Conservation (phyloP, 768 basidiomycete species). For the Lactarius akahatsu region DNA sequence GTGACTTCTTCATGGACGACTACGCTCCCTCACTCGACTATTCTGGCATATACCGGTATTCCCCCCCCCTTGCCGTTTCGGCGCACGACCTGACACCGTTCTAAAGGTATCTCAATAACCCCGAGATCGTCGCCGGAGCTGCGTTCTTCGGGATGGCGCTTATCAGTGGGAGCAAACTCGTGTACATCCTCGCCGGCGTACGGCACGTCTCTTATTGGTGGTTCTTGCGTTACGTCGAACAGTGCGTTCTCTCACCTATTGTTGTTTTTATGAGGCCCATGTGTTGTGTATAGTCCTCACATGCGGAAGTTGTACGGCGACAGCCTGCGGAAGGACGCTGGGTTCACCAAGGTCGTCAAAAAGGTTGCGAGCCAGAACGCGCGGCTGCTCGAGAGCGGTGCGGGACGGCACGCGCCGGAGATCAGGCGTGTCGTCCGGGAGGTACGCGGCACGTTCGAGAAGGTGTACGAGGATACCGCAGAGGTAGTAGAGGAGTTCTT, state of each 20-base stretch:
- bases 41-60: constrained; percentile 91
- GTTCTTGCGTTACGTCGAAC: constrained; percentile 91
- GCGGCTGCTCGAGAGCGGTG: constrained; percentile 67
- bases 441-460: constrained; percentile 92
- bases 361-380: constrained; percentile 85
- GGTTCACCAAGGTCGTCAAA: constrained; percentile 97
- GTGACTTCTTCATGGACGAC: constrained; percentile 94
- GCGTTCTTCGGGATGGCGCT: constrained; percentile 92
- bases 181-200: constrained; percentile 78
- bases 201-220: constrained; percentile 91
- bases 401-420: constrained; percentile 80
- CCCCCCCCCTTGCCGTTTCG: background rate
- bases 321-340: constrained; percentile 90
- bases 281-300: constrained; percentile 70
- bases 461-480: constrained; percentile 91
- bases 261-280: background rate
- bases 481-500: constrained; percentile 94
- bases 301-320: constrained; percentile 97
- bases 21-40: constrained; percentile 90
- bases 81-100: background rate
- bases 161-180: constrained; percentile 91
- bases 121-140: constrained; percentile 93
- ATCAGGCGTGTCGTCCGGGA: constrained; percentile 83
- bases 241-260: constrained; percentile 51
- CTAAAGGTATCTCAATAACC: constrained; percentile 84